Evolutionary conservation across 1,139 yeast species (phyloP).

Genomic region (Hyphopichia burtonii): DNA sequence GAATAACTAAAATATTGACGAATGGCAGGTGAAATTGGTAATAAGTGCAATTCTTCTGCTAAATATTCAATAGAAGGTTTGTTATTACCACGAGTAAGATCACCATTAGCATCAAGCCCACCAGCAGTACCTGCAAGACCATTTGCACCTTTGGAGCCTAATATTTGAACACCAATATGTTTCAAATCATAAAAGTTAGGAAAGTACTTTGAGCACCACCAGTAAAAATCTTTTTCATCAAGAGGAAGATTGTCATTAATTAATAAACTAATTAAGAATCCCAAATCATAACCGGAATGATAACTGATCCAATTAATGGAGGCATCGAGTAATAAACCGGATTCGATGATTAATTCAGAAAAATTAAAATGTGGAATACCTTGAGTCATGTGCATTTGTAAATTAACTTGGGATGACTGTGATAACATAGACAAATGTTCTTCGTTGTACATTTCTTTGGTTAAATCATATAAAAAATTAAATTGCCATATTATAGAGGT

Average conservation of each 20-base stretch:
- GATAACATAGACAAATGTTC: slow-evolving; percentile 65
- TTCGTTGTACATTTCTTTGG: slow-evolving; percentile 81
- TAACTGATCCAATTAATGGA: slow-evolving; percentile 86
- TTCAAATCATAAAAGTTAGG: slow-evolving; percentile 87
- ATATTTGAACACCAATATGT: slow-evolving; percentile 61
- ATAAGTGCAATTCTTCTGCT: slow-evolving; percentile 59
- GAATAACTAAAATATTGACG: slow-evolving; percentile 48
- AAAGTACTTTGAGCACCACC: slow-evolving; percentile 71
- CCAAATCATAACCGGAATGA: slow-evolving; percentile 94
- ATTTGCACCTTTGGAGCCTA: slow-evolving; percentile 14
- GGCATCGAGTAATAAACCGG: slow-evolving; percentile 77
- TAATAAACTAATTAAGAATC: slow-evolving; percentile 77
- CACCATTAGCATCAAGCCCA: slow-evolving; percentile 13
- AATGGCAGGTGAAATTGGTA: slow-evolving; percentile 49
- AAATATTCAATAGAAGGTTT: slow-evolving; percentile 50
- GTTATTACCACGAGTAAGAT: slow-evolving; percentile 19
- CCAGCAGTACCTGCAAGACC: slow-evolving; percentile 2
- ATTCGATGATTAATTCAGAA: slow-evolving; percentile 81
- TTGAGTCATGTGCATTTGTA: slow-evolving; percentile 67
- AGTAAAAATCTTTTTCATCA: slow-evolving; percentile 75
- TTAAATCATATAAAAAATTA: slow-evolving; percentile 79
- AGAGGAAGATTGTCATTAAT: slow-evolving; percentile 77
- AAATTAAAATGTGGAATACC: slow-evolving; percentile 83
- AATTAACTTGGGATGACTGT: slow-evolving; percentile 81
- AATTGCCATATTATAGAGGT: slow-evolving; percentile 90